A percentile compares a stretch with the other conserved stretches of the same genome.
phyloP scores from a whole-genome alignment of 2,329 filamentous ascomycete genomes.

The Magnaporthales sp. region DNA sequence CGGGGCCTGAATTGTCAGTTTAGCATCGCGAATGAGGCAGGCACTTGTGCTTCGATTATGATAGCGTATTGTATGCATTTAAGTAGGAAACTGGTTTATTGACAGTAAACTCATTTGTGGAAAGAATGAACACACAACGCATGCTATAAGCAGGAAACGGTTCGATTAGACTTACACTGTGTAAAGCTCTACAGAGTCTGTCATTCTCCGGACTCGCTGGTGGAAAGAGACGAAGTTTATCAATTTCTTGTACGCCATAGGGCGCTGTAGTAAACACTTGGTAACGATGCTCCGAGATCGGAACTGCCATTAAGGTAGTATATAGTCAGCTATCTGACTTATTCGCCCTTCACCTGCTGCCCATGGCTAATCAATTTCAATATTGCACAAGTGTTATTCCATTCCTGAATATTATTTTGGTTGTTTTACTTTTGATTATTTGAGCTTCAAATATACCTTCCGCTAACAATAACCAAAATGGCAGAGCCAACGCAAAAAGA shows the following conservation, averaged over 20 bases:
- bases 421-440: too few species aligned
- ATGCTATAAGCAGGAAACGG: not conserved
- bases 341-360: too few species aligned
- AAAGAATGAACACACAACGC: not conserved
- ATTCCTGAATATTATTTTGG: too few species aligned
- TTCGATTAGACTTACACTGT: too few species aligned
- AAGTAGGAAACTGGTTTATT: not conserved
- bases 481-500: conserved; percentile 20
- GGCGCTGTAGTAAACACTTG: not conserved
- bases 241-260: not conserved
- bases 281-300: not conserved
- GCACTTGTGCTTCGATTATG: not conserved
- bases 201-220: not conserved
- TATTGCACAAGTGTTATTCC: too few species aligned
- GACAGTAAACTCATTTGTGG: not conserved
- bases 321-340: too few species aligned
- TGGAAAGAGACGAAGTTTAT: not conserved
- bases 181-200: too few species aligned
- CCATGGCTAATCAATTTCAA: too few species aligned
- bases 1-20: not conserved
- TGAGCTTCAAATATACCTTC: not conserved
- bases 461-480: not conserved
- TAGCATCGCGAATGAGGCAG: not conserved
- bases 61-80: not conserved
- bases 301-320: not conserved